Evolutionary conservation across 106 monocot species (phyloP).

Genomic region (Dioscorea alata): DNA sequence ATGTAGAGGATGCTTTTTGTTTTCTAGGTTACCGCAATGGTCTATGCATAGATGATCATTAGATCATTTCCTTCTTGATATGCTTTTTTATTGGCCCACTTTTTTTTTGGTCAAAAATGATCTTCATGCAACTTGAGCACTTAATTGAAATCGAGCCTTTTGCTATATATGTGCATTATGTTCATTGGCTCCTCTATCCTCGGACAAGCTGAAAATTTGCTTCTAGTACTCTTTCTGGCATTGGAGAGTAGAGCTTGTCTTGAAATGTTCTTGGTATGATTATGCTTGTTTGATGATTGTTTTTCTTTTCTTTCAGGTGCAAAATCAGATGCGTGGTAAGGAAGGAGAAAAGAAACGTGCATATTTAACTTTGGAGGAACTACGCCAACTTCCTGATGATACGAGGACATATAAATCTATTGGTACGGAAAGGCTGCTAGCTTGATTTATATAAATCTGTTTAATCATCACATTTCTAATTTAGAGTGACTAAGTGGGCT

Average conservation of each 20-base stretch:
- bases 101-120: no score
- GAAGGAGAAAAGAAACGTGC: conserved; percentile 96
- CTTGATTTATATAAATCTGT: neutral
- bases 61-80: no score
- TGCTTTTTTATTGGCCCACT: no score
- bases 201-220: neutral
- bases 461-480: no score
- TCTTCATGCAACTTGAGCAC: no score
- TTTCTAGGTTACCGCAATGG: no score
- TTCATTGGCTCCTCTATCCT: neutral
- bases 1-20: no score
- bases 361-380: conserved; percentile 87
- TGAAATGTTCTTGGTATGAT: neutral
- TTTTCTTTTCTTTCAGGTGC: conserved; percentile 39
- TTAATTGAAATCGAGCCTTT: neutral
- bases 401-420: conserved; percentile 93
- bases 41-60: no score
- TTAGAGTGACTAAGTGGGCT: no score
- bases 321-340: conserved; percentile 77
- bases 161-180: neutral
- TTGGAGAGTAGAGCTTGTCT: neutral
- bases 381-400: conserved; percentile 71
- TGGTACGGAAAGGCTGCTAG: conserved; percentile 34
- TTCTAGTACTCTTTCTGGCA: neutral
- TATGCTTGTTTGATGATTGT: neutral